Evolutionary conservation across 2,329 filamentous ascomycete species (phyloP).

Genomic region (Sporothrix humicola): DNA sequence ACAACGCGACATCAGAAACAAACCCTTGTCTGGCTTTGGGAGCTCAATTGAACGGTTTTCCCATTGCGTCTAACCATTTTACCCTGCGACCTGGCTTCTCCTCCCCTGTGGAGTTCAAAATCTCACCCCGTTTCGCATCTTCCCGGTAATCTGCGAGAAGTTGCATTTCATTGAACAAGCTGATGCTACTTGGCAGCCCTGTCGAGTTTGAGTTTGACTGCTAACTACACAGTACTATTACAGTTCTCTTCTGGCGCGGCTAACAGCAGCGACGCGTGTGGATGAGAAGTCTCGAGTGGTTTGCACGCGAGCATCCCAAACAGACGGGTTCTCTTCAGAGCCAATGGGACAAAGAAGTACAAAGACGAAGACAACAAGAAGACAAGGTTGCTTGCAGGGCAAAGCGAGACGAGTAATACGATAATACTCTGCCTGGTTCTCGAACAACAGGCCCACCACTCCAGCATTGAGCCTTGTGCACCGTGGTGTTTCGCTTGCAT

Average conservation of each 20-base stretch:
- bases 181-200: conserved; percentile 15
- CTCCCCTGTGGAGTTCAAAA: conserved; percentile 17
- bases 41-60: background rate
- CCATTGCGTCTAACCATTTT: background rate
- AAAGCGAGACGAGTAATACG: conserved; percentile 18
- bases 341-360: background rate
- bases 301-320: conserved; percentile 2
- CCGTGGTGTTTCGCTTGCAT: conserved; percentile 1
- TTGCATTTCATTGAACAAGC: conserved; percentile 12
- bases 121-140: conserved; percentile 17
- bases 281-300: background rate
- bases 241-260: background rate
- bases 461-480: conserved; percentile 6
- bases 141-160: conserved; percentile 23
- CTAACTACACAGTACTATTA: background rate
- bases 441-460: background rate
- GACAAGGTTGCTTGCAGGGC: conserved; percentile 23
- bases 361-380: background rate
- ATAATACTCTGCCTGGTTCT: background rate
- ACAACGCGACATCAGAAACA: conserved; percentile 14
- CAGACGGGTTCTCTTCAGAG: background rate
- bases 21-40: conserved; percentile 6
- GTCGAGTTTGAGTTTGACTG: background rate
- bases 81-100: conserved; percentile 2
- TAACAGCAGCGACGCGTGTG: background rate